phyloP scores from a whole-genome alignment of 345 rosid species.

The Sonneratia caseolaris region DNA sequence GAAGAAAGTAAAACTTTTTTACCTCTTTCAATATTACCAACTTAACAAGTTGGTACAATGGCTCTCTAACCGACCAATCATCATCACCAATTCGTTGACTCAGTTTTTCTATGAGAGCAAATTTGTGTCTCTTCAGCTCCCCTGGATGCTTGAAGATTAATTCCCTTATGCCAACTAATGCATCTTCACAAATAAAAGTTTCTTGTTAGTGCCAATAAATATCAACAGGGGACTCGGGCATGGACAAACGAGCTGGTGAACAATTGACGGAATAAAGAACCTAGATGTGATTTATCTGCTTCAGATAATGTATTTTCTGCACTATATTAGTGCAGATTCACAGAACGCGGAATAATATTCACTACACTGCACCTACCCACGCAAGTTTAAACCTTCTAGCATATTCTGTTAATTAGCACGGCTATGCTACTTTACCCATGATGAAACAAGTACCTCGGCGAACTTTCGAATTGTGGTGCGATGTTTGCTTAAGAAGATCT shows the following conservation, averaged over 20 bases:
- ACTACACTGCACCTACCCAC: not conserved
- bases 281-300: not conserved
- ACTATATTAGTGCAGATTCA: not conserved
- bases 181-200: conserved; percentile 40
- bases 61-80: conserved; percentile 51
- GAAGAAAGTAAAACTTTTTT: not conserved
- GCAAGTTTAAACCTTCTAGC: not conserved
- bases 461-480: conserved; percentile 79
- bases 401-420: not conserved
- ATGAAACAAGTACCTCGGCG: conserved; percentile 41
- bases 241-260: not conserved
- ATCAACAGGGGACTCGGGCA: not conserved
- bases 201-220: not conserved
- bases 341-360: not conserved
- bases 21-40: conserved; percentile 65
- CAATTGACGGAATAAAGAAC: not conserved
- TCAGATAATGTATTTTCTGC: not conserved
- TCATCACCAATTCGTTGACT: conserved; percentile 63
- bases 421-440: not conserved
- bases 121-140: conserved; percentile 50
- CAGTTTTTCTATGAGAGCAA: conserved; percentile 51
- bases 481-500: conserved; percentile 74
- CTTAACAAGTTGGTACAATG: conserved; percentile 50
- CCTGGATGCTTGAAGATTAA: conserved; percentile 52
- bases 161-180: conserved; percentile 62